phyloP scores from a whole-genome alignment of 1,284 basidiomycete genomes.

The Sparassis latifolia region DNA sequence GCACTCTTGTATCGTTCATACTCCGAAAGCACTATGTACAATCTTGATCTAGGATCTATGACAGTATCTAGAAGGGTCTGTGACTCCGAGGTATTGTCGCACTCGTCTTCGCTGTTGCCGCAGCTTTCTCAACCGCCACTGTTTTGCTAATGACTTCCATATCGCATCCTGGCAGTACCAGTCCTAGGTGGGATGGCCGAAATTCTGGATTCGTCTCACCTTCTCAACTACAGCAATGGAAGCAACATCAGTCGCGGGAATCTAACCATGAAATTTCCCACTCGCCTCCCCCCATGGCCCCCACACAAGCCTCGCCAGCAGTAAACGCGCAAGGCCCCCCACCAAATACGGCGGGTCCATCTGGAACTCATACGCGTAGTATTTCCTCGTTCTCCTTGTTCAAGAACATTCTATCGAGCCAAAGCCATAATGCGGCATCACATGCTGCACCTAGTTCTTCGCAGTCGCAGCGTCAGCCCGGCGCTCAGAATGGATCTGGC shows the following conservation, averaged over 20 bases:
- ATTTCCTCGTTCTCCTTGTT: constrained; percentile 19
- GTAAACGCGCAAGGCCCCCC: background rate
- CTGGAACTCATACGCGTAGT: constrained; percentile 12
- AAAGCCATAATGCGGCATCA: constrained; percentile 3
- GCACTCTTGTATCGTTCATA: no score
- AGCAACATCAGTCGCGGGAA: constrained; percentile 17
- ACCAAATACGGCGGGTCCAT: background rate
- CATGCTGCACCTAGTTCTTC: constrained; percentile 1
- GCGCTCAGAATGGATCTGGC: background rate
- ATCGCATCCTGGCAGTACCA: constrained; percentile 14
- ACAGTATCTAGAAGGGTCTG: no score
- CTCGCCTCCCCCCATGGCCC: constrained; percentile 12
- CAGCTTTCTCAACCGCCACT: background rate
- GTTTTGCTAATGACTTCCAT: constrained; percentile 12
- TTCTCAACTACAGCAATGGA: constrained; percentile 38
- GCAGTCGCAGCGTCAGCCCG: constrained; percentile 13
- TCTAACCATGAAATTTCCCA: constrained; percentile 12
- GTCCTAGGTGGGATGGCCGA: constrained; percentile 40
- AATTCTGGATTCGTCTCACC: constrained; percentile 45
- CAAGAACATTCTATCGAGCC: constrained; percentile 5
- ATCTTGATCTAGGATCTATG: no score
- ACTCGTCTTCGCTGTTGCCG: constrained; percentile 5
- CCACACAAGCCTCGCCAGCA: constrained; percentile 1
- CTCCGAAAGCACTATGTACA: no score
- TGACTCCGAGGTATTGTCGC: background rate